Evolutionary conservation across 495 filamentous ascomycete genomes (phyloP), one percentile per base, ranked within the genome.

Genomic region (Acidiella bohemica): DNA sequence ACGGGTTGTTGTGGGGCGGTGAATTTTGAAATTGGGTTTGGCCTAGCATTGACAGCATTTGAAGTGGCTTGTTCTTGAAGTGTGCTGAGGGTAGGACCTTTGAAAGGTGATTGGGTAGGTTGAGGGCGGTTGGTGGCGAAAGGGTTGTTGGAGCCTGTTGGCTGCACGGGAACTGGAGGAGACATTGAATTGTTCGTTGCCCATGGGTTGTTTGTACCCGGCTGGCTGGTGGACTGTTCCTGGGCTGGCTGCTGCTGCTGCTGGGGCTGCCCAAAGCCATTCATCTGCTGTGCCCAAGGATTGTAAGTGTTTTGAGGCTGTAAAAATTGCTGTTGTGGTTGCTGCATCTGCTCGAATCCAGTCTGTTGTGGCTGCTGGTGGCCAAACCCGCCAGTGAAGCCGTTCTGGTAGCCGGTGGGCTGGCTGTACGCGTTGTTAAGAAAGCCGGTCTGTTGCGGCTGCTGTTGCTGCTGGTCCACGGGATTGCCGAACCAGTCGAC

Each of bases 401-500:
- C 73, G 49, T 78, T 78, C 47, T 76, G 72, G 52, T 76, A 76
- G 12, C 58, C 56, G 0, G 57, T 59, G 4, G 72, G 72, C 50
- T 81, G 76, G 20, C 82, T 79, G 55, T 93, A 94, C 32, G 84
- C 76, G 56, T 80, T 85, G 61, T 80, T 80, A 48, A 94, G 63
- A 56, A 77, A 95, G 14, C 86, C 92, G 6, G 92, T 81, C 25
- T 65, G 83, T 50, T 76, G 74, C 36, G 86, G 80, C 50, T 73
- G 67, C 51, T 73, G 71, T 50, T 74, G 70, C 57, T 74, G 74
- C 57, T 74, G 74, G 13, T 80, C 74, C 44, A 95, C 77, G 12
- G 84, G 84, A 61, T 99, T 99, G 19, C 88, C 92, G 44, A 84
- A 86, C 76, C 87, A 95, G 59, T 99, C 92, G 20, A 99, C 92